Evolutionary conservation across 805 yeast species (phyloP).

Genomic region (Metschnikowia shivogae): DNA sequence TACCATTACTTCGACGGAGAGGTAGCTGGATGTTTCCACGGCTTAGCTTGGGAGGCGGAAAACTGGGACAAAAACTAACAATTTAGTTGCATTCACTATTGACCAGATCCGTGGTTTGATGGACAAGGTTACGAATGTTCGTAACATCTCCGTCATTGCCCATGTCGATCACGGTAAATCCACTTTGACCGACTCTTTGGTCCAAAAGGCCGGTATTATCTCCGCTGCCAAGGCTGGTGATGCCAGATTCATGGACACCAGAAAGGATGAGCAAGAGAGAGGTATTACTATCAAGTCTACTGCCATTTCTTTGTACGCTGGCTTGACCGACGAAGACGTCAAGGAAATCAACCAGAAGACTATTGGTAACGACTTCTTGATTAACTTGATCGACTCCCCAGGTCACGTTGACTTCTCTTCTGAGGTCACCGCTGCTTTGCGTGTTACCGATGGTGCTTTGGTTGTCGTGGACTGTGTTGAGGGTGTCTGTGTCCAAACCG

Average conservation of each 20-base stretch:
- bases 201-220: slow-evolving; percentile 98
- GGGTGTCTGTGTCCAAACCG: slow-evolving; percentile 99
- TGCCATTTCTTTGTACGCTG: slow-evolving; percentile 93
- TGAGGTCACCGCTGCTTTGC: slow-evolving; percentile 99
- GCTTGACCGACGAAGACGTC: slow-evolving; percentile 79
- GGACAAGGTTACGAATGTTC: slow-evolving; percentile 99
- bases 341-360: slow-evolving; percentile 91
- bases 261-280: slow-evolving; percentile 99
- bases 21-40: neutral
- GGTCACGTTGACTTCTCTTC: slow-evolving; percentile 99
- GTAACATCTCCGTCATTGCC: slow-evolving; percentile 99
- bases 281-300: slow-evolving; percentile 99
- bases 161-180: slow-evolving; percentile 99
- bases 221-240: slow-evolving; percentile 99
- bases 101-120: slow-evolving; percentile 95
- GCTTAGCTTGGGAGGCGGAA: neutral
- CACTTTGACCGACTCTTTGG: slow-evolving; percentile 98
- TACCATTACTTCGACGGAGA: no score
- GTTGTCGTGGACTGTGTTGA: slow-evolving; percentile 99
- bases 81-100: slow-evolving; percentile 47
- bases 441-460: slow-evolving; percentile 99
- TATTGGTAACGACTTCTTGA: slow-evolving; percentile 89
- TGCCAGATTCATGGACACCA: slow-evolving; percentile 99
- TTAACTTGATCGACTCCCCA: slow-evolving; percentile 98
- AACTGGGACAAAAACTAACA: slow-evolving; percentile 24